Conservation (phyloP, 306 rosid genomes). For the Cicer arietinum region DNA sequence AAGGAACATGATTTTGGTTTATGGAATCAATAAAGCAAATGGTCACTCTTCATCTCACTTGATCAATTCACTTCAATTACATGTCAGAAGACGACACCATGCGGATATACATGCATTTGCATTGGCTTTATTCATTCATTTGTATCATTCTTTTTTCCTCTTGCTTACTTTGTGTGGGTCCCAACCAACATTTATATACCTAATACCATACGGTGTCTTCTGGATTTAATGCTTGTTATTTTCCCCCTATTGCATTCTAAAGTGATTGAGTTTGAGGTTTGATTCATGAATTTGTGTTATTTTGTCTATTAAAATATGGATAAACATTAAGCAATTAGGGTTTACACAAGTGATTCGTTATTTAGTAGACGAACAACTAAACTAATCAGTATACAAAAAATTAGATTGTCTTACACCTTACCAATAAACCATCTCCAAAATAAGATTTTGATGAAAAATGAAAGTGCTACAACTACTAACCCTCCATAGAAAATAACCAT, state of each 20-base stretch:
- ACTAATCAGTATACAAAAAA: no score
- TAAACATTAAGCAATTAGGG: no score
- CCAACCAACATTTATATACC: slow-evolving; percentile 28
- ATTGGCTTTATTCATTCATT: slow-evolving; percentile 8
- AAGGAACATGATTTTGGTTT: slow-evolving; percentile 7
- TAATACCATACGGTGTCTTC: background rate
- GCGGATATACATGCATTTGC: background rate
- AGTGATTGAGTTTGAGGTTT: no score
- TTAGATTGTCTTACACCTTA: no score
- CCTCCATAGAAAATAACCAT: no score
- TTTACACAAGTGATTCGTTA: no score
- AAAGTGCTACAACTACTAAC: no score
- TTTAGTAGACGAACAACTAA: no score
- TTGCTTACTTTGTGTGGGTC: slow-evolving; percentile 15
- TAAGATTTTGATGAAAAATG: no score
- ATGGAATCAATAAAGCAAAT: slow-evolving; percentile 29
- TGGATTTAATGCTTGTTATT: slow-evolving; percentile 29
- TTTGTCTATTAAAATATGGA: no score
- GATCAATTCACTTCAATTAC: slow-evolving; percentile 25
- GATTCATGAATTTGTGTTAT: no score
- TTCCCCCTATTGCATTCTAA: background rate
- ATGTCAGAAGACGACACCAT: slow-evolving; percentile 27
- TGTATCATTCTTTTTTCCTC: background rate
- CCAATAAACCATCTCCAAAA: no score
- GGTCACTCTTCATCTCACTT: background rate